Base-by-base conservation (phyloP, 495 filamentous ascomycete genomes). In the Neurospora tetrasperma region DNA sequence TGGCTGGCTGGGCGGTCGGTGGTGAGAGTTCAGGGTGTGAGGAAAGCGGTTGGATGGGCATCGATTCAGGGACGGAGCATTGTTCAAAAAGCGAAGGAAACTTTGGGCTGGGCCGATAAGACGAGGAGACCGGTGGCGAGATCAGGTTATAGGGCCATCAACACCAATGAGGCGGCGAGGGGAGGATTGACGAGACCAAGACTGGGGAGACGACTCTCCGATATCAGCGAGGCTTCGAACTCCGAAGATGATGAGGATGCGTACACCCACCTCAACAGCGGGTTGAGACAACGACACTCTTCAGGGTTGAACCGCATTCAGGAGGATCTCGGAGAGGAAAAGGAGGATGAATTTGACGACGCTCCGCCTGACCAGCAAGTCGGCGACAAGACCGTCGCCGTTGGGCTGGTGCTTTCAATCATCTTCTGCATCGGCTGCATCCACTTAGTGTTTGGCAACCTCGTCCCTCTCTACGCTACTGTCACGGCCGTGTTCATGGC, bases 311-410 rank as follows among this genome's bases (percentile, higher is more conserved):
- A 31, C 3, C 54, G 14, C 27, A 66, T 66, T 27, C 54, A 66
- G 31, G 70, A 41, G 5, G 48, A 76, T 23, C 7, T 42, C 20
- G 71, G 74, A 38, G 72, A 78, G 40, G 72, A 77, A 40, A 44
- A 71, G 16, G 72, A 77, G 0, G 72, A 75, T 11, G 74, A 54
- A 23, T 86, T 89, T 38, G 85, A 89, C 43, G 96, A 99, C 79
- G 94, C 93, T 8, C 94, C 94, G 3, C 85, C 91, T 9, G 89
- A 93, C 27, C 91, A 98, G 76, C 90, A 94, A 9, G 90, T 99
- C 62, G 91, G 90, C 69, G 90, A 85, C 59, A 86, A 86, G 14
- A 89, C 89, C 10, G 93, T 97, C 9, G 80, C 88, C 70, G 85
- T 94, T 38, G 88, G 94, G 8, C 89, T 98, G 48, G 83, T 91